Base-by-base conservation (phyloP, 495 filamentous ascomycete species). In the Aspergillus avenaceus region DNA sequence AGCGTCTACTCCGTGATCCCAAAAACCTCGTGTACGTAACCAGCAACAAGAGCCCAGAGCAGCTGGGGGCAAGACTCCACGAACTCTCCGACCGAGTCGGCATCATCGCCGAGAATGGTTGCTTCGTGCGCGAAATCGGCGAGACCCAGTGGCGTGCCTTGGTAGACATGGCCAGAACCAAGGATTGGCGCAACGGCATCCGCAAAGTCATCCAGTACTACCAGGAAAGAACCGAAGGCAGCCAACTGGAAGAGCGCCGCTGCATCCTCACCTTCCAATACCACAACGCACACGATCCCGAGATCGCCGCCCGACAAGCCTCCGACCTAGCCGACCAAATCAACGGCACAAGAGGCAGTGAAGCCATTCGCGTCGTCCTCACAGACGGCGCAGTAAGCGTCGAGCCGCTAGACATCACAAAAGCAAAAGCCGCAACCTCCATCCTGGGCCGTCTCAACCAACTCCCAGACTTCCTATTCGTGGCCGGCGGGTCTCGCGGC, bases 21-120 rank as follows among this genome's bases (percentile, higher is more conserved):
- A 76, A 74, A 19, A 96, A 95, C 62, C 79, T 78, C 2, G 78
- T 96, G 45, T 96, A 92, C 62, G 77, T 96, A 56, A 91, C 90
- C 83, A 91, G 86, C 36, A 83, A 81, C 27, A 80, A 82, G n/a
- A 82, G 78, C 46, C 81, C 85, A 1, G 84, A 91, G 55, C 87
- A 96, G 59, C 80, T 96, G 2, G 86, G 90, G 49, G 66, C 74
- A 3, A 64, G 84, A 8, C 85, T 90, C 67, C 73, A 74, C 29
- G 69, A 76, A 14, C 79, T 90, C 5, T 81, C 84, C 18, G 5
- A 13, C 14, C 76, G 79, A 45, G 73, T 95, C 6, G 90, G 90
- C 1, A 69, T 92, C 19, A 90, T 95, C 55, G 87, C 89, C n/a
- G 91, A 95, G 60, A 92, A 90, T 55, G 90, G 90, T 7, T 91